Evolutionary conservation across 139 green algal species (phyloP), one percentile per base, ranked within the genome.

Genomic region (Micractinium conductrix): DNA sequence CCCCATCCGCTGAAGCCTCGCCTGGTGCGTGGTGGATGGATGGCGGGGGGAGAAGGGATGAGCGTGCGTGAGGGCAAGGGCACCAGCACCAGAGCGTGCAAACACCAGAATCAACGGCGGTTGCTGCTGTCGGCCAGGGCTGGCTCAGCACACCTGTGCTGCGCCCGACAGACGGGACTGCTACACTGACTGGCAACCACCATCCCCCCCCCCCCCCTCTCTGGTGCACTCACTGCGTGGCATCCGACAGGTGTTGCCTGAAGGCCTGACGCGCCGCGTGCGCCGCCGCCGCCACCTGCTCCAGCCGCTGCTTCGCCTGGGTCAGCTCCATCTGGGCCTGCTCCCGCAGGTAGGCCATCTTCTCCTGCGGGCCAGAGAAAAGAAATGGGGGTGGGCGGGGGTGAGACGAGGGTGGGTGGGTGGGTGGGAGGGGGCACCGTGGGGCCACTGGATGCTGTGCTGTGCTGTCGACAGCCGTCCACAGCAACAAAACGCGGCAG

Each of bases 291-390:
- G 71, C 42, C n/a, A 82, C 38, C 48, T 83, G 63, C 14, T 72
- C 86, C 60, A 84, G 73, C 28, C 67, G 81, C 45, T 44, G 60
- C 48, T 70, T 45, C 45, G 78, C 83, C 70, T 50, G 42, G 17
- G 38, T 42, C 21, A 86, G 48, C 38, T 72, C 74, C n/a, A 84
- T 84, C 48, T 90, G 78, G 3, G 83, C 83, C 28, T 79, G 53
- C 12, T 60, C 38, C 3, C 78, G 65, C 71, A 90, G 50, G 67
- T 90, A 85, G 0, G 55, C 60, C 40, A 87, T 53, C 69, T 87
- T 88, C 26, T 71, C 67, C 44, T 82, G 76, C 38, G 43, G 8
- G 26, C 19, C 48, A 58, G 12, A 58, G 48, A 19, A 62, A 19
- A 62, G 53, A n/a, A n/a, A n/a, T n/a, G n/a, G n/a, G n/a, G n/a